Evolutionary conservation across 2,329 filamentous ascomycete genomes (phyloP), one percentile per base, ranked within the genome.

Genomic region (Podosphaera xanthii): DNA sequence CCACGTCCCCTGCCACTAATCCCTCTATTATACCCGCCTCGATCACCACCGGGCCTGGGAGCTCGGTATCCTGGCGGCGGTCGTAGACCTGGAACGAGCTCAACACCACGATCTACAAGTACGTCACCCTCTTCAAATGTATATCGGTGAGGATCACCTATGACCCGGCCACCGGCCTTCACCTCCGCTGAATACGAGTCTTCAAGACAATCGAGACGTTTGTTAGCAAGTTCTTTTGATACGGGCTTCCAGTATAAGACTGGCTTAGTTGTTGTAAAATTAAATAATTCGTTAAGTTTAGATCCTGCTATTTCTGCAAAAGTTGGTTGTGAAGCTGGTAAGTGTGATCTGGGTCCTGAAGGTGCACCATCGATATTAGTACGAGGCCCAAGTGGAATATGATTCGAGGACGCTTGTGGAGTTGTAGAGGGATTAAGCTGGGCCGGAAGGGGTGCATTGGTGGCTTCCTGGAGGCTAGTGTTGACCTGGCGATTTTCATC

Each of bases 71-170:
- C 69, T 30, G 70, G 71, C 30, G 80, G 80, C 33, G 79, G 80
- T 33, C 80, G 73, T 61, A 84, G 81, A 14, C 80, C 80, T 55
- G 80, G 72, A 66, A 83, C 83, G 44, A 83, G 80, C 68, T 89
- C 86, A 14, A 80, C 80, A 12, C 85, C 86, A 59, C 82, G 76
- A 68, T 89, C 84, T 52, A 89, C 83, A 59, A 89, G 80, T 4
- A 71, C 67, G 61, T 82, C 79, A 0, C 75, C 76, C 59, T 82
- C 73, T 68, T 88, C 84, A 64, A 89, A 89, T 0, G 82, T 84
- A 68, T 87, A 88, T 38, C 85, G 76, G 67, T 86, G 64, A 44
- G 66, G 75, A 71, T 61, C 73, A 69, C 62, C 74, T 14, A 71
- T 71, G 12, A 72, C 70, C 12, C 66, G 68, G 38, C 67, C 68